These are phyloP conservation scores for Barbarea vulgaris DNA, from an alignment of 345 rosid species.

Conservation along the genomic window DNA sequence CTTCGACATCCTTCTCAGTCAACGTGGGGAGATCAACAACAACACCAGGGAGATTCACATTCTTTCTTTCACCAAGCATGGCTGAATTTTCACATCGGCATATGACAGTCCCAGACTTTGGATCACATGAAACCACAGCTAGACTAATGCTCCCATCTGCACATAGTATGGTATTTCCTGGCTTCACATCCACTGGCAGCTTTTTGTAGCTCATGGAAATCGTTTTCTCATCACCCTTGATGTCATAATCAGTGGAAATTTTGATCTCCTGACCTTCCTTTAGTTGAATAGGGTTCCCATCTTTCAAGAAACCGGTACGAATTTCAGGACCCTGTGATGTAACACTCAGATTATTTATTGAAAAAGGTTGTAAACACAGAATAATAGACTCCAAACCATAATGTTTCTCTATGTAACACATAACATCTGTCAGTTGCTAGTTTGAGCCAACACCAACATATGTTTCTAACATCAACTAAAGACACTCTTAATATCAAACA, in stretches of 20 bases:
- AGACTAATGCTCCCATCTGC: conserved; percentile 78
- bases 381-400: conserved; percentile 1
- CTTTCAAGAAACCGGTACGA: conserved; percentile 32
- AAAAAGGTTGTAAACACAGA: not conserved
- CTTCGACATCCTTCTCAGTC: conserved; percentile 61
- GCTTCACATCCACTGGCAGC: conserved; percentile 64
- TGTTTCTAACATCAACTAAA: not conserved
- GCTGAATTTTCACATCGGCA: conserved; percentile 61
- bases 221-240: conserved; percentile 63
- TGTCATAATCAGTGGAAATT: conserved; percentile 61
- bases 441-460: not conserved
- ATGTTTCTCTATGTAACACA: not conserved
- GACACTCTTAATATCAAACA: not conserved
- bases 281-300: conserved; percentile 53
- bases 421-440: not conserved
- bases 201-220: conserved; percentile 85
- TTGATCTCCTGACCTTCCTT: conserved; percentile 57
- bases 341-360: not conserved
- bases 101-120: conserved; percentile 55
- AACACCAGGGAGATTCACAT: conserved; percentile 63
- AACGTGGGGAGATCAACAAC: conserved; percentile 61
- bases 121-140: conserved; percentile 61
- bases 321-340: conserved; percentile 29
- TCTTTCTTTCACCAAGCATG: conserved; percentile 57
- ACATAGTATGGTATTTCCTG: conserved; percentile 67